These are phyloP conservation scores for Fistulinella prunicolor DNA, from an alignment of 768 basidiomycete genomes.

Conservation along the genomic window DNA sequence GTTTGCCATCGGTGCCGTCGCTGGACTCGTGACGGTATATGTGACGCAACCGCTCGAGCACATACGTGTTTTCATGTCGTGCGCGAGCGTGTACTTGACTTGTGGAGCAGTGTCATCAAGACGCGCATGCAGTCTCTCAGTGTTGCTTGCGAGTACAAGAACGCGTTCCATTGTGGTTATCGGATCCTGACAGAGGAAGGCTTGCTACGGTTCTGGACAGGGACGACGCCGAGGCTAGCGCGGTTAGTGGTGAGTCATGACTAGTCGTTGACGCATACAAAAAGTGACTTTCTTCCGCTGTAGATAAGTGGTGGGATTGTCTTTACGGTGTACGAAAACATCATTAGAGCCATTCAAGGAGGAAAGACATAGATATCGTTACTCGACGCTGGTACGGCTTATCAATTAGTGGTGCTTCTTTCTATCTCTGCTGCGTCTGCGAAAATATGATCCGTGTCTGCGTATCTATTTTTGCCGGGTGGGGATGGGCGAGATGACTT, in stretches of 20 bases:
- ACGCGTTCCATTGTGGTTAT: constrained; percentile 95
- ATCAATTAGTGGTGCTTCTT: neutral
- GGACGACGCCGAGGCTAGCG: constrained; percentile 85
- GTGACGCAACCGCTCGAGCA: constrained; percentile 84
- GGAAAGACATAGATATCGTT: constrained; percentile 13
- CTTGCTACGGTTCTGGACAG: constrained; percentile 90
- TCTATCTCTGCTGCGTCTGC: too few species aligned
- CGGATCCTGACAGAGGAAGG: constrained; percentile 95
- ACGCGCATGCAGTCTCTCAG: constrained; percentile 95
- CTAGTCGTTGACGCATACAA: neutral
- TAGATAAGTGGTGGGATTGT: constrained; percentile 91
- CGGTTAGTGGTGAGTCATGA: too few species aligned
- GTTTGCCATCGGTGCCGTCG: constrained; percentile 90
- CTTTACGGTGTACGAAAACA: constrained; percentile 87
- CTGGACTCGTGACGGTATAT: constrained; percentile 94
- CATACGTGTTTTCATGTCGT: constrained; percentile 56
- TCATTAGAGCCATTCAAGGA: constrained; percentile 61
- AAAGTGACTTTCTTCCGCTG: neutral
- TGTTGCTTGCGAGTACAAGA: constrained; percentile 80
- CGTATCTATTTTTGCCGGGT: constrained; percentile 17
- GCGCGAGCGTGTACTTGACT: constrained; percentile 31
- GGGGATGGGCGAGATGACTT: constrained; percentile 15
- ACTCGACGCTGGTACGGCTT: neutral
- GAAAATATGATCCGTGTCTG: too few species aligned
- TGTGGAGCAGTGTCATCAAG: constrained; percentile 75